These are phyloP conservation scores for Ziziphus jujuba DNA, from an alignment of 306 rosid genomes.

Conservation along the genomic window DNA sequence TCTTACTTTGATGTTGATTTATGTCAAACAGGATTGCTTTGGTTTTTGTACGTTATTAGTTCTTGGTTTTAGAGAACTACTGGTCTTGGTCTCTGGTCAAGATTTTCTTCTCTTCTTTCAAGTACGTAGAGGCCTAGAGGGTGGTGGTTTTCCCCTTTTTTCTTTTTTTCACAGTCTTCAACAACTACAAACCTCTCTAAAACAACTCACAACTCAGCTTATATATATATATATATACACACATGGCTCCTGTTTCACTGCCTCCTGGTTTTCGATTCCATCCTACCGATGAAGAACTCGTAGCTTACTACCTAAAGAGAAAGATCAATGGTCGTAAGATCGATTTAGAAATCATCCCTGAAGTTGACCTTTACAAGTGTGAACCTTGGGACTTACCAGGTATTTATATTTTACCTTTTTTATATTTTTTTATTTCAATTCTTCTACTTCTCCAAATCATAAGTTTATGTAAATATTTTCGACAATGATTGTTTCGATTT, in stretches of 20 bases:
- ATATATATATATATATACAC: not conserved
- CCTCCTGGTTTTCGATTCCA: constrained; percentile 97
- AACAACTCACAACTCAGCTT: not conserved
- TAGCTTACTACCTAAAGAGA: constrained; percentile 86
- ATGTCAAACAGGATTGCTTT: too few species aligned
- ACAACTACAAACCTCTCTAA: too few species aligned
- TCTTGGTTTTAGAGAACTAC: too few species aligned
- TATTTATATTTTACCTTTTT: constrained; percentile 6
- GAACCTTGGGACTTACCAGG: constrained; percentile 99
- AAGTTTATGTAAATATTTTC: too few species aligned
- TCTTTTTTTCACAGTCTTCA: too few species aligned
- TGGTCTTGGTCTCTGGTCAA: too few species aligned
- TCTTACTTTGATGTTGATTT: not conserved
- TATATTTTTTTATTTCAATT: not conserved
- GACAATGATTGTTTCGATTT: too few species aligned
- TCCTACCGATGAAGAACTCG: constrained; percentile 92
- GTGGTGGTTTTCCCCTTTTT: too few species aligned
- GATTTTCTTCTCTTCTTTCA: too few species aligned
- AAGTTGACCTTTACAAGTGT: constrained; percentile 94
- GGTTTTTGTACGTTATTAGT: too few species aligned
- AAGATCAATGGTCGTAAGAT: constrained; percentile 83
- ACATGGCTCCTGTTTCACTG: constrained; percentile 83
- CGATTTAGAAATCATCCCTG: constrained; percentile 89
- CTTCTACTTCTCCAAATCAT: not conserved
- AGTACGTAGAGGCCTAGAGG: too few species aligned